phyloP scores from a whole-genome alignment of 2,329 filamentous ascomycete species.

The Fusarium poae region DNA sequence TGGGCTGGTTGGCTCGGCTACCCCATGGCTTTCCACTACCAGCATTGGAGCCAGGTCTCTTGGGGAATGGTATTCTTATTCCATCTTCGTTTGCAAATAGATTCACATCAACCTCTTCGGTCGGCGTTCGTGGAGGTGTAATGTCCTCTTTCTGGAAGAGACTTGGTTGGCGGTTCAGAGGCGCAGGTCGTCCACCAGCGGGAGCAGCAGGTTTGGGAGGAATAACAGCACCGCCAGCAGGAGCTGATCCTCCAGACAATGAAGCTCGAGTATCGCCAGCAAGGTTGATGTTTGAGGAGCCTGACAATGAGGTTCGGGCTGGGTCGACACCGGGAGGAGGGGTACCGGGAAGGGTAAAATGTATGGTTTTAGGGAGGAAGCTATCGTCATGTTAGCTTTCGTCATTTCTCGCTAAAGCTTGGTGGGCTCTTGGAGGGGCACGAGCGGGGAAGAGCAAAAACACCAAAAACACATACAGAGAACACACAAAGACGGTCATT shows the following conservation, averaged over 20 bases:
- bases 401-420: slow-evolving; percentile 18
- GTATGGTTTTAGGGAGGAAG: slow-evolving; percentile 91
- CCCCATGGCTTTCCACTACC: slow-evolving; percentile 84
- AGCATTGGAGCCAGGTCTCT: slow-evolving; percentile 70
- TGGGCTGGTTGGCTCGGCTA: slow-evolving; percentile 79
- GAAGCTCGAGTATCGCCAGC: slow-evolving; percentile 43
- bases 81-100: slow-evolving; percentile 71
- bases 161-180: slow-evolving; percentile 61
- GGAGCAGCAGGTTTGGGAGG: slow-evolving; percentile 19
- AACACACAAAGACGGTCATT: slow-evolving; percentile 59
- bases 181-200: slow-evolving; percentile 43
- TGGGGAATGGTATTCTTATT: slow-evolving; percentile 67
- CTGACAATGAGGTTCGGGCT: slow-evolving; percentile 47
- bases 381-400: slow-evolving; percentile 60
- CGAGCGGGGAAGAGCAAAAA: slow-evolving; percentile 30
- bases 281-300: slow-evolving; percentile 40
- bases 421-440: slow-evolving; percentile 30
- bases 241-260: slow-evolving; percentile 46
- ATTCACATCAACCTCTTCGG: slow-evolving; percentile 58
- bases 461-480: slow-evolving; percentile 53
- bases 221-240: slow-evolving; percentile 16
- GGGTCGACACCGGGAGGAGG: slow-evolving; percentile 56
- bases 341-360: slow-evolving; percentile 79
- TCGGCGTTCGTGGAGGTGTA: slow-evolving; percentile 68
- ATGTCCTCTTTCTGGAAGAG: slow-evolving; percentile 65